phyloP scores from a whole-genome alignment of 2,329 filamentous ascomycete genomes.

The Colletotrichum plurivorum region DNA sequence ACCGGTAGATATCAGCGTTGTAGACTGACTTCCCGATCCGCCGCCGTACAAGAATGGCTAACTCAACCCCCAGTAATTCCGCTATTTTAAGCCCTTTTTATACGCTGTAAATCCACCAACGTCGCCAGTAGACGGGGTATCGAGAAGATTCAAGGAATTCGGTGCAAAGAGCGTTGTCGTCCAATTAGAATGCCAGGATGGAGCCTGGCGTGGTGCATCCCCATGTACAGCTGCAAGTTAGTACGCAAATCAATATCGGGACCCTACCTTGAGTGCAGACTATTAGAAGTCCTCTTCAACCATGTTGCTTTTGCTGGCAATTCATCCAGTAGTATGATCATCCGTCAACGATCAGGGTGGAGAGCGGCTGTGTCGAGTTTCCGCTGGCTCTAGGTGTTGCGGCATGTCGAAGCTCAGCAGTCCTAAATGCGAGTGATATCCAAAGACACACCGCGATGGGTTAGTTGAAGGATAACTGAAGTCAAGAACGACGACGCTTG shows the following conservation, averaged over 20 bases:
- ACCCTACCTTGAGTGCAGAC: constrained; percentile 34
- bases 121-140: constrained; percentile 38
- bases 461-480: constrained; percentile 28
- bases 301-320: not conserved
- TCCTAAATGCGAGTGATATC: constrained; percentile 17
- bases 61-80: constrained; percentile 3
- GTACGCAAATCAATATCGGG: constrained; percentile 25
- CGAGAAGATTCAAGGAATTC: constrained; percentile 25
- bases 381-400: not conserved
- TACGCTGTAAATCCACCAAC: constrained; percentile 38
- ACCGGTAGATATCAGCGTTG: not conserved
- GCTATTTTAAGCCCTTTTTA: constrained; percentile 11
- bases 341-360: not conserved
- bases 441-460: constrained; percentile 6
- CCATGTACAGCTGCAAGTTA: constrained; percentile 30
- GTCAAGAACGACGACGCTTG: constrained; percentile 46
- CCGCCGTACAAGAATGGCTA: constrained; percentile 30
- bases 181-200: constrained; percentile 5
- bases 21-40: not conserved
- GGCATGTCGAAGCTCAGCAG: not conserved
- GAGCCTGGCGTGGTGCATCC: constrained; percentile 8
- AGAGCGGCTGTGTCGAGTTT: not conserved
- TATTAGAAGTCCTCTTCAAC: not conserved
- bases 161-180: constrained; percentile 8
- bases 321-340: not conserved